phyloP scores from a whole-genome alignment of 192 early-diverging fungal species.

The Spizellomyces sp. region DNA sequence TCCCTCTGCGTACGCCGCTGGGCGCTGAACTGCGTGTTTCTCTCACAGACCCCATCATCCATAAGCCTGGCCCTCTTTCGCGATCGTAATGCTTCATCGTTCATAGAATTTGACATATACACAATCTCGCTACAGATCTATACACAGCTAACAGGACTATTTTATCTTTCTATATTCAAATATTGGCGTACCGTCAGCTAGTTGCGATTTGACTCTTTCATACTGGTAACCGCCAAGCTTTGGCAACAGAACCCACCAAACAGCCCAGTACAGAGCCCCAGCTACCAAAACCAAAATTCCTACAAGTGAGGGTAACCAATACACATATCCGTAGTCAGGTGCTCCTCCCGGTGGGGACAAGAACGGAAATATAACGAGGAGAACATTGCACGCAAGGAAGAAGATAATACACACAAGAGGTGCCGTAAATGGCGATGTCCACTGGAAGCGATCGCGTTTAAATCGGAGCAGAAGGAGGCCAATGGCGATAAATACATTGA shows the following conservation, averaged over 20 bases:
- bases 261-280: not conserved
- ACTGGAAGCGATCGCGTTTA: conserved; percentile 33
- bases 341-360: conserved; percentile 47
- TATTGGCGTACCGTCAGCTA: too few relatives aligned
- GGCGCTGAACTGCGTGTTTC: too few relatives aligned
- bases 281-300: conserved; percentile 4
- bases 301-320: conserved; percentile 1
- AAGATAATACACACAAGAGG: conserved; percentile 49
- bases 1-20: too few relatives aligned
- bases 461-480: conserved; percentile 55
- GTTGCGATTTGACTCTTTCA: not conserved
- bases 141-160: too few relatives aligned
- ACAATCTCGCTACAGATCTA: too few relatives aligned
- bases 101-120: too few relatives aligned
- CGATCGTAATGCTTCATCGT: too few relatives aligned
- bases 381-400: conserved; percentile 49
- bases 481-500: conserved; percentile 57
- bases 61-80: too few relatives aligned
- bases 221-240: not conserved
- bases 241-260: not conserved
- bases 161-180: too few relatives aligned
- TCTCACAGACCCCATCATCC: too few relatives aligned
- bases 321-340: not conserved
- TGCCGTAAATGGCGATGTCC: conserved; percentile 52
- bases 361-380: conserved; percentile 59